Conservation (phyloP, 192 early-diverging fungal species). For the Entrophospora sp. region DNA sequence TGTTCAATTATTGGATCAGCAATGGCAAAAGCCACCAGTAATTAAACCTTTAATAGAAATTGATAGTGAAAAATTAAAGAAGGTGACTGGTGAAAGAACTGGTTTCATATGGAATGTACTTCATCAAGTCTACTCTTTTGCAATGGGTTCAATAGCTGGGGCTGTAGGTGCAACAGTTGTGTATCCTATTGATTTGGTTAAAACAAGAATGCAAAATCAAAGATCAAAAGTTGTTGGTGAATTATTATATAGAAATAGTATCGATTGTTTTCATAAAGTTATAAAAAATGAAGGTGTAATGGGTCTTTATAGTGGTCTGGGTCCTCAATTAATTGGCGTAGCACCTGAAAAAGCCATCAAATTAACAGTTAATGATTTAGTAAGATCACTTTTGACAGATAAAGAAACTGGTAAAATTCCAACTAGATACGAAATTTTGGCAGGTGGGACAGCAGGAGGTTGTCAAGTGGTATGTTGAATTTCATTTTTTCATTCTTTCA, state of each 20-base stretch:
- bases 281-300: constrained; percentile 80
- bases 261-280: constrained; percentile 95
- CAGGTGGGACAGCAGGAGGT: constrained; percentile 80
- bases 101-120: constrained; percentile 24
- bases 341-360: constrained; percentile 99
- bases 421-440: constrained; percentile 71
- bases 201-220: constrained; percentile 99
- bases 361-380: constrained; percentile 91
- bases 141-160: constrained; percentile 81
- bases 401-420: constrained; percentile 66
- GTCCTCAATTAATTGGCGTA: constrained; percentile 88
- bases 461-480: constrained; percentile 54
- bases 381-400: constrained; percentile 60
- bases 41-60: constrained; percentile 7
- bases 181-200: constrained; percentile 96
- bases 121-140: constrained; percentile 44
- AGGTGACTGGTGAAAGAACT: no score
- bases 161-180: constrained; percentile 90
- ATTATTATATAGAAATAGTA: constrained; percentile 87
- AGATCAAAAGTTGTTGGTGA: constrained; percentile 82
- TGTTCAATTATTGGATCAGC: constrained; percentile 41
- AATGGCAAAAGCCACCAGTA: constrained; percentile 34
- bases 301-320: constrained; percentile 87
- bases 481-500: background rate
- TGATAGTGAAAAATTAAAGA: constrained; percentile 26